Evolutionary conservation across 1,284 basidiomycete genomes (phyloP), one percentile per base, ranked within the genome.

Genomic region (Neotropicomus parvogracilis): DNA sequence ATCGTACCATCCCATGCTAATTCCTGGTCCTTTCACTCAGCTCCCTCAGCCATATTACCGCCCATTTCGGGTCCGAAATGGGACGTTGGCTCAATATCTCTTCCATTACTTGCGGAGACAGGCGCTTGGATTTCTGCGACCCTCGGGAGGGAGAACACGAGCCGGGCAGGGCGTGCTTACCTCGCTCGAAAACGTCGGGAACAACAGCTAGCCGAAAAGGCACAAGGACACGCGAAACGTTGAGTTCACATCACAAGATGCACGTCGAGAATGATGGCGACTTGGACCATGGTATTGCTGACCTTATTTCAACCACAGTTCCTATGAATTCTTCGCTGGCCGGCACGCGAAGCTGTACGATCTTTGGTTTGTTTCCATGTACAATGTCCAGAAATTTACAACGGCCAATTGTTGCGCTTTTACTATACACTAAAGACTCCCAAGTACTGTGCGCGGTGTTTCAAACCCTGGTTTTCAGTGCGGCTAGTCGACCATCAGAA

Each of bases 141-240:
- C 51, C 72, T 95, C 6, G 80, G 81, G 1, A 73, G 85, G 49
- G 72, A 78, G 57, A 92, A 82, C 54, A 82, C 79, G 39, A 93
- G 89, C 66, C 75, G 89, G n/a, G 91, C 85, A 0, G 91, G 88
- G 0, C 77, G 77, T 51, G 91, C 91, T n/a, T 71, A 88, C 35
- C 68, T 80, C 41, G 84, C 87, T n/a, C 71, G 72, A 48, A 71
- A 69, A 54, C 59, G 61, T 46, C 63, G 73, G 34, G 68, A 76
- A 54, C 60, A 61, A 16, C 48, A 59, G 21, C 16, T 56, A 32
- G 52, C 61, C 0, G 60, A 63, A 55, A 64, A 62, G 53, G 43
- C 35, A 33, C 38, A 39, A 17, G 56, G 34, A 7, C 28, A 38
- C 9, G 24, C 38, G 2, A 61, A 53, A 26, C 34, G 48, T 12